A percentile compares a stretch with the other conserved stretches of the same genome.
Conservation (phyloP, 352 stramenopile genomes). For the Stephanocyclus meneghinianus region DNA sequence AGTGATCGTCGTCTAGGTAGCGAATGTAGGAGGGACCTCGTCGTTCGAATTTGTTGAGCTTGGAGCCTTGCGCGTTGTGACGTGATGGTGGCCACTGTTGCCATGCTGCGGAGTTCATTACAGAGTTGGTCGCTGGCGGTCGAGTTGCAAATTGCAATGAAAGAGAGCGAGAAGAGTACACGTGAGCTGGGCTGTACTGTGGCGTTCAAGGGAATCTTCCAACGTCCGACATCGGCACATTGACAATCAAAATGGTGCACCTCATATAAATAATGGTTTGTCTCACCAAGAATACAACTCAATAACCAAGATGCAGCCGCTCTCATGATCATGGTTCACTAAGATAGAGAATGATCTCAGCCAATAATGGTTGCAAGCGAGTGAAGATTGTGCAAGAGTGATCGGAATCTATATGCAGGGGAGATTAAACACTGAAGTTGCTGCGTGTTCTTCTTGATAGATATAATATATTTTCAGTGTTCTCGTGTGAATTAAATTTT, state of each 20-base stretch:
- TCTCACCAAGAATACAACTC: background rate
- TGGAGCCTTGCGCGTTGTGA: constrained; percentile 6
- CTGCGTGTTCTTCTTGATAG: no score
- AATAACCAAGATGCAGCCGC: constrained; percentile 2
- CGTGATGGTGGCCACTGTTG: constrained; percentile 39
- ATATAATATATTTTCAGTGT: no score
- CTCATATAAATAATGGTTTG: no score
- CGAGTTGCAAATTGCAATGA: background rate
- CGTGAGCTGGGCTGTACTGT: background rate
- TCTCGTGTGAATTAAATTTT: no score
- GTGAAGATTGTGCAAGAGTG: no score
- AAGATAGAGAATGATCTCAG: background rate
- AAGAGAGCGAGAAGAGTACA: background rate
- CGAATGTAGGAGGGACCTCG: background rate
- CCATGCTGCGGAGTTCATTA: constrained; percentile 26
- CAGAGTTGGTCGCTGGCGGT: constrained; percentile 14
- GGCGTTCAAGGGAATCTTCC: background rate
- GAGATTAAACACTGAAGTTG: no score
- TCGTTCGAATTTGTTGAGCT: constrained; percentile 14
- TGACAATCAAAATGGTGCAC: no score
- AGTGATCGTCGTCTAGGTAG: constrained; percentile 49
- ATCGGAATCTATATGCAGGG: no score
- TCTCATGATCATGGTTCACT: constrained; percentile 2
- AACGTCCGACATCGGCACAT: no score
- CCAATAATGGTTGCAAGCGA: no score